Conservation (phyloP, 331 rosid genomes). For the Stylosanthes scabra region DNA sequence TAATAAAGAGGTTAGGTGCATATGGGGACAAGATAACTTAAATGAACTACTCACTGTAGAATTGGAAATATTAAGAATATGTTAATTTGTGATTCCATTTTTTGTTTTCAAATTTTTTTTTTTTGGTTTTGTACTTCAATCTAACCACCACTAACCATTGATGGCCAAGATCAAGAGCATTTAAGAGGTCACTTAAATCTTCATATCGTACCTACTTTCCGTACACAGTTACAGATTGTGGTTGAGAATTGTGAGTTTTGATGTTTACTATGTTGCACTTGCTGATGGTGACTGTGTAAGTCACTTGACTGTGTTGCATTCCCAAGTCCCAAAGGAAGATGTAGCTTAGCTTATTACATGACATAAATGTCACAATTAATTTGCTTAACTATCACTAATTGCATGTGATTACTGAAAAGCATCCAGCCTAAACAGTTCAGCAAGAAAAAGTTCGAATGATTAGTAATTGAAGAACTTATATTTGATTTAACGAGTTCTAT, state of each 20-base stretch:
- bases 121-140: too few relatives aligned
- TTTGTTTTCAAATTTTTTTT: too few relatives aligned
- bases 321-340: neutral
- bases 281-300: neutral
- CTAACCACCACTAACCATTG: too few relatives aligned
- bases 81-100: too few relatives aligned
- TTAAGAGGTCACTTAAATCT: too few relatives aligned
- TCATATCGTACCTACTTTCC: too few relatives aligned
- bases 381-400: neutral
- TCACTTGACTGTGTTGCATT: neutral
- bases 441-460: neutral
- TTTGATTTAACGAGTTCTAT: neutral
- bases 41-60: too few relatives aligned
- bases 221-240: neutral
- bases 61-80: too few relatives aligned
- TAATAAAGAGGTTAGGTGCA: constrained; percentile 12
- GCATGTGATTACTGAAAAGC: neutral
- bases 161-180: too few relatives aligned
- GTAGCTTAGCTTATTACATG: neutral
- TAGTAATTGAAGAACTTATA: constrained; percentile 12
- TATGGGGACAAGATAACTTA: neutral
- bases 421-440: neutral
- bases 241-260: neutral
- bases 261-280: neutral
- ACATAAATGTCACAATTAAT: neutral